Evolutionary conservation across 768 basidiomycete species (phyloP), one percentile per base, ranked within the genome.

Genomic region (Hygrocybe coccinea): DNA sequence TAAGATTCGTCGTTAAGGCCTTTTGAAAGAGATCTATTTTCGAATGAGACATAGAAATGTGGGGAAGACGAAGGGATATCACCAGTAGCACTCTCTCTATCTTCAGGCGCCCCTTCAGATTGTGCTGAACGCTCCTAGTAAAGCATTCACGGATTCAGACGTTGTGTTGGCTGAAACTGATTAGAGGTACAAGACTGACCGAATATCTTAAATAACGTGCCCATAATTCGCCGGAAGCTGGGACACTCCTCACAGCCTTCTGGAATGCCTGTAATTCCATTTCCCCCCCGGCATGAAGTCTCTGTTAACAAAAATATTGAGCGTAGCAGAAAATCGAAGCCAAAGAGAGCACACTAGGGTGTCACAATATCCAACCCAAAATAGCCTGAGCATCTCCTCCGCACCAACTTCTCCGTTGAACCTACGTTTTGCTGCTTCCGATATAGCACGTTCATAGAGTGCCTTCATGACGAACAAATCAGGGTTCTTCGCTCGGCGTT

Each of bases 321-420:
- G 3, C 57, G 49, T 55, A 54, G 41, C n/a, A 10, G 21, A 17
- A 21, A 29, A 37, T 34, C 38, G 37, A 35, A 6, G 22, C 29
- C 50, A 33, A n/a, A 7, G 35, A 24, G 17, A 6, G 66, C 83
- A 33, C 50, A 91, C 91, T 67, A 88, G 60, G 39, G 82, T 79
- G 68, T 90, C 86, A 37, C 83, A 71, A 63, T 90, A 91, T 4
- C 83, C 82, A 10, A 74, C 62, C 93, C 93, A 95, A 61, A 91
- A 88, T 21, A 74, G 59, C 15, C 79, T 74, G 55, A 91, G 67
- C 0, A 73, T 76, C 51, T 78, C 79, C 60, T 89, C 87, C 5
- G 82, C 80, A 5, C 74, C 77, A 5, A 62, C 61, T 59, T 87
- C 82, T 1, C 79, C 81, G 8, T 67, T 60, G 61, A 83, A 84